Evolutionary conservation across 2,329 filamentous ascomycete genomes (phyloP).

Genomic region (Teratosphaeriaceae sp.): DNA sequence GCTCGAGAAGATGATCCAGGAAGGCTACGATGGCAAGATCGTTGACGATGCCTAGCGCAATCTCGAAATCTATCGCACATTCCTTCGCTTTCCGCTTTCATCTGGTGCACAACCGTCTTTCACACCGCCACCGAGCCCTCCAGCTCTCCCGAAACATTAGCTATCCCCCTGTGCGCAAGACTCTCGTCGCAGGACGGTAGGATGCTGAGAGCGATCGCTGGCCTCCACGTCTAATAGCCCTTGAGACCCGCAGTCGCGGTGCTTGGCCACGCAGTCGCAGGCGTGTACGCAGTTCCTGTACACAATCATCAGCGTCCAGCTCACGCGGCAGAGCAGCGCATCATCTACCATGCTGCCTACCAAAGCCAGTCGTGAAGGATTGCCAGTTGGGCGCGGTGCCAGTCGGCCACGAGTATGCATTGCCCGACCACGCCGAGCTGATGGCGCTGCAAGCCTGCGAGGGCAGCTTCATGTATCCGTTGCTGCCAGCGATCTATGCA

Average conservation of each 20-base stretch:
- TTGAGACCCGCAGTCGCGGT: background rate
- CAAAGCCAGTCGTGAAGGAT: background rate
- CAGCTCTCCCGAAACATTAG: no score
- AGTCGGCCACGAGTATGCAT: background rate
- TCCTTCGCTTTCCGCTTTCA: background rate
- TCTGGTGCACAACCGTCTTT: no score
- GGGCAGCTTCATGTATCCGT: conserved; percentile 54
- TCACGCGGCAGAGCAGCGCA: no score
- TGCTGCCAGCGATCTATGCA: conserved; percentile 34
- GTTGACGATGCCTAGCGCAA: conserved; percentile 9
- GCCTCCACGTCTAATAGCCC: no score
- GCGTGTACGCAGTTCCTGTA: background rate
- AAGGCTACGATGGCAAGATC: conserved; percentile 24
- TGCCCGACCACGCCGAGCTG: conserved; percentile 1
- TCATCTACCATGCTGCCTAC: no score
- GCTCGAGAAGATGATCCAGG: conserved; percentile 22
- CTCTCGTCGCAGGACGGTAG: no score
- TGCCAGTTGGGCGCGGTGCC: conserved; percentile 1
- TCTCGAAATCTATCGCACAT: background rate
- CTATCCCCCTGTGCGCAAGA: no score
- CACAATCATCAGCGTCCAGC: background rate
- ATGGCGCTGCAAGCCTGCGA: conserved; percentile 14
- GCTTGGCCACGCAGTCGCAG: background rate
- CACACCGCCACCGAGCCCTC: no score
- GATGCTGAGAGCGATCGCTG: no score